Evolutionary conservation across 2,329 filamentous ascomycete genomes (phyloP).

Genomic region (Thielaviopsis ethacetica): DNA sequence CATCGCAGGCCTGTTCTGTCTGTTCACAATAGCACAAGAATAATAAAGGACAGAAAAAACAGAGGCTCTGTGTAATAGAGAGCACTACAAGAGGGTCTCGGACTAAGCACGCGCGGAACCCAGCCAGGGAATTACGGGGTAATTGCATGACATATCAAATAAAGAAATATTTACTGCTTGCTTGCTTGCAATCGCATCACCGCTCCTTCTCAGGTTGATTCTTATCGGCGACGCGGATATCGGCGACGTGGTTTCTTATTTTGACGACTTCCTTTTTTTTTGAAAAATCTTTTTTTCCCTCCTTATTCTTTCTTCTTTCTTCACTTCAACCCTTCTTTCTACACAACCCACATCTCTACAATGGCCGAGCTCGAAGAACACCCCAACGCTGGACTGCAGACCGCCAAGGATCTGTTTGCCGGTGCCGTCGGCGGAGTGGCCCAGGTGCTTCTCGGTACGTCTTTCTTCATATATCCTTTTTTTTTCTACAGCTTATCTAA

Average conservation of each 20-base stretch:
- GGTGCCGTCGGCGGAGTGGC: slow-evolving; percentile 85
- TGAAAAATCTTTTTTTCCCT: background rate
- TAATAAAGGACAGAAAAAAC: background rate
- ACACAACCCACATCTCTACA: background rate
- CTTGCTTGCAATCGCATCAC: background rate
- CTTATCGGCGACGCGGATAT: background rate
- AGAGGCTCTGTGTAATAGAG: background rate
- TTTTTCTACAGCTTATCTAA: background rate
- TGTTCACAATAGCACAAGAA: too few species aligned
- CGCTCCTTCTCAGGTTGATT: background rate
- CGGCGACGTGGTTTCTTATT: background rate
- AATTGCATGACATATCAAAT: too few species aligned
- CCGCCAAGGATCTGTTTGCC: slow-evolving; percentile 77
- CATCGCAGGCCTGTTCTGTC: background rate
- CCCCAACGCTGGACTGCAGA: slow-evolving; percentile 31
- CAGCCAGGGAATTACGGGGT: too few species aligned
- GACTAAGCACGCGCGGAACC: too few species aligned
- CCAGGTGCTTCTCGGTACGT: slow-evolving; percentile 80
- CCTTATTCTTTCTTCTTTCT: background rate
- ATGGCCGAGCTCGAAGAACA: slow-evolving; percentile 9
- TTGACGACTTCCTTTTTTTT: background rate
- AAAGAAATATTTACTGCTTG: background rate
- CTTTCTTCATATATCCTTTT: slow-evolving; percentile 12
- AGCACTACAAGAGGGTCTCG: too few species aligned
- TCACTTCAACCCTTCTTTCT: background rate